A percentile compares a stretch with the other conserved stretches of the same genome.
Conservation (phyloP, 768 basidiomycete species). For the Mycena alexandri region DNA sequence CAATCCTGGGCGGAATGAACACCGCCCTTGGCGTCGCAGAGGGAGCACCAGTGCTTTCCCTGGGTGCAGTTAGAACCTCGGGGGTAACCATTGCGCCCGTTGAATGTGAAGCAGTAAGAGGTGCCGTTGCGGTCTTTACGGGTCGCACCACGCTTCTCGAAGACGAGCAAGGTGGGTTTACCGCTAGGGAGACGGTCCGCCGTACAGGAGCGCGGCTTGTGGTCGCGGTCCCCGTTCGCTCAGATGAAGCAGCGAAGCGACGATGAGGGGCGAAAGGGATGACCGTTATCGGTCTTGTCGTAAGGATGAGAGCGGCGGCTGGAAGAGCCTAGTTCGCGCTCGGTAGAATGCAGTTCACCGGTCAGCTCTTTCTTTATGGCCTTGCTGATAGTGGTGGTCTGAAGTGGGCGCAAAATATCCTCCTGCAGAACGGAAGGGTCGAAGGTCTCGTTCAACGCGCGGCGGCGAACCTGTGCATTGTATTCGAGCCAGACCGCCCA, state of each 20-base stretch:
- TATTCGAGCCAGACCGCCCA: constrained; percentile 37
- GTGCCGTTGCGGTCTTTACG: not conserved
- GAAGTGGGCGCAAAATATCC: constrained; percentile 29
- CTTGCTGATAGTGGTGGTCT: not conserved
- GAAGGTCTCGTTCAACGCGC: constrained; percentile 11
- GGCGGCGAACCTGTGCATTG: constrained; percentile 34
- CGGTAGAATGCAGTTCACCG: too few species aligned
- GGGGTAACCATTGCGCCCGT: constrained; percentile 3
- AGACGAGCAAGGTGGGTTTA: not conserved
- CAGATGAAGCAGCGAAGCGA: constrained; percentile 33
- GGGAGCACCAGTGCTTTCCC: constrained; percentile 35
- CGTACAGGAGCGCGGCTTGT: constrained; percentile 4
- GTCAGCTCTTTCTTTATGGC: too few species aligned
- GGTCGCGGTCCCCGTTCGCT: constrained; percentile 14
- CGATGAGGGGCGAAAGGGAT: not conserved
- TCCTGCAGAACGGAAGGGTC: constrained; percentile 25
- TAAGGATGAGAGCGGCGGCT: not conserved
- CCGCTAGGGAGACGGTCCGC: not conserved
- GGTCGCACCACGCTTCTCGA: constrained; percentile 11
- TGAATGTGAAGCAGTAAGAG: constrained; percentile 3
- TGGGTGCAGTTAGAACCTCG: not conserved
- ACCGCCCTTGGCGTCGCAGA: constrained; percentile 27
- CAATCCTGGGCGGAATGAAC: constrained; percentile 38
- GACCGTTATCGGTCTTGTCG: not conserved
- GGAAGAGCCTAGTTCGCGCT: not conserved